These are phyloP conservation scores for Gloeostereum incarnatum DNA, from an alignment of 768 basidiomycete genomes.

Conservation along the genomic window DNA sequence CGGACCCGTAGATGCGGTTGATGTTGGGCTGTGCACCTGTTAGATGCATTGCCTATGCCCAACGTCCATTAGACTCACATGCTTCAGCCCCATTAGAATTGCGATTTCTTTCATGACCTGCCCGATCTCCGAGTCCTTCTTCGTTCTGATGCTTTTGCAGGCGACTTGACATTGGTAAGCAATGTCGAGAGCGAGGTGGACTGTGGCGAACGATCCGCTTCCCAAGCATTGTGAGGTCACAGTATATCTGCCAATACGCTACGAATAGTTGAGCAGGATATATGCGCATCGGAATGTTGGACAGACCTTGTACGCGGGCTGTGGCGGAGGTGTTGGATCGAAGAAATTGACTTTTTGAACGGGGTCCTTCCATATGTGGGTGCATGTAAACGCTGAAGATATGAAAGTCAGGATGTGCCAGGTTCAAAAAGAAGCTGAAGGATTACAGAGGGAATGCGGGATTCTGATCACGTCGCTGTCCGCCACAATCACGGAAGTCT, in stretches of 20 bases:
- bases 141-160: slow-evolving; percentile 71
- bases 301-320: slow-evolving; percentile 44
- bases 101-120: slow-evolving; percentile 74
- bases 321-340: slow-evolving; percentile 51
- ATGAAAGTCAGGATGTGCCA: too few relatives aligned
- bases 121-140: slow-evolving; percentile 45
- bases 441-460: slow-evolving; percentile 53
- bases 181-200: slow-evolving; percentile 68
- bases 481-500: slow-evolving; percentile 63
- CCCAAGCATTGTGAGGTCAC: slow-evolving; percentile 79
- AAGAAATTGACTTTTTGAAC: slow-evolving; percentile 46
- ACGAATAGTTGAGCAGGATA: slow-evolving; percentile 2
- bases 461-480: slow-evolving; percentile 65
- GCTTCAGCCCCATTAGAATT: slow-evolving; percentile 60
- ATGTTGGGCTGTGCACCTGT: slow-evolving; percentile 59
- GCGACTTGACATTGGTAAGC: slow-evolving; percentile 63
- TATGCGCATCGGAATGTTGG: slow-evolving; percentile 1
- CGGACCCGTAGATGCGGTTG: slow-evolving; percentile 66
- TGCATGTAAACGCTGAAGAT: too few relatives aligned
- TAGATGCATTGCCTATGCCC: background rate
- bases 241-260: slow-evolving; percentile 59
- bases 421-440: slow-evolving; percentile 1
- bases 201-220: slow-evolving; percentile 74
- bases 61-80: slow-evolving; percentile 33
- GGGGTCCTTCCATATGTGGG: slow-evolving; percentile 44